A percentile compares a stretch with the other conserved stretches of the same genome.
phyloP scores from a whole-genome alignment of 768 basidiomycete genomes.

The Terana coerulea region DNA sequence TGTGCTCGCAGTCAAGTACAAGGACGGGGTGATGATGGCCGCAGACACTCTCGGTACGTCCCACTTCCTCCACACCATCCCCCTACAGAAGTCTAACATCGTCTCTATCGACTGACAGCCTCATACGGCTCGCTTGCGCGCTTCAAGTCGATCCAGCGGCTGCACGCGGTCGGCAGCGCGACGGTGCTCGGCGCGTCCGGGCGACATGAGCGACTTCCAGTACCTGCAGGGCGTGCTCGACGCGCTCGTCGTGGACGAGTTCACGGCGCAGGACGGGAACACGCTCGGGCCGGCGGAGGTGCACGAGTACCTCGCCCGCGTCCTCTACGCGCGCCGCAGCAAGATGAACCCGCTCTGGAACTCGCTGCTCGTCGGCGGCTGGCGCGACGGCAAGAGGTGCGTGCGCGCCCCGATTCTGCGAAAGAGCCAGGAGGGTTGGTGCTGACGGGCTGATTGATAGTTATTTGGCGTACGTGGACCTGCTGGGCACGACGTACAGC shows the following conservation, averaged over 20 bases:
- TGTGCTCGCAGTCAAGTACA: slow-evolving; percentile 90
- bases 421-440: too few species aligned
- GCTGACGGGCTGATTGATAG: slow-evolving; percentile 35
- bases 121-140: slow-evolving; percentile 97
- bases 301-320: slow-evolving; percentile 85
- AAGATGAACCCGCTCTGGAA: slow-evolving; percentile 98
- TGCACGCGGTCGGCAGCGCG: slow-evolving; percentile 77
- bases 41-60: slow-evolving; percentile 91
- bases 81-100: background rate
- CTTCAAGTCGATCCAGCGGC: slow-evolving; percentile 90
- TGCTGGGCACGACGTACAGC: slow-evolving; percentile 94
- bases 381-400: slow-evolving; percentile 79
- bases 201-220: slow-evolving; percentile 98
- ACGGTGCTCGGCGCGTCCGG: slow-evolving; percentile 90
- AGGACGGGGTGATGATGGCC: slow-evolving; percentile 97
- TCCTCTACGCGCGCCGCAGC: slow-evolving; percentile 86
- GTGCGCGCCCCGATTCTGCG: slow-evolving; percentile 14
- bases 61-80: too few species aligned
- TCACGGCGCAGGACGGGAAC: slow-evolving; percentile 79
- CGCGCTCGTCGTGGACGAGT: slow-evolving; percentile 72
- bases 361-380: slow-evolving; percentile 86
- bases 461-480: slow-evolving; percentile 91
- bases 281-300: slow-evolving; percentile 83
- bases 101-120: slow-evolving; percentile 41
- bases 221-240: slow-evolving; percentile 82